Evolutionary conservation across 1,139 yeast species (phyloP), one percentile per base, ranked within the genome.

Genomic region (Suhomyces taliae): DNA sequence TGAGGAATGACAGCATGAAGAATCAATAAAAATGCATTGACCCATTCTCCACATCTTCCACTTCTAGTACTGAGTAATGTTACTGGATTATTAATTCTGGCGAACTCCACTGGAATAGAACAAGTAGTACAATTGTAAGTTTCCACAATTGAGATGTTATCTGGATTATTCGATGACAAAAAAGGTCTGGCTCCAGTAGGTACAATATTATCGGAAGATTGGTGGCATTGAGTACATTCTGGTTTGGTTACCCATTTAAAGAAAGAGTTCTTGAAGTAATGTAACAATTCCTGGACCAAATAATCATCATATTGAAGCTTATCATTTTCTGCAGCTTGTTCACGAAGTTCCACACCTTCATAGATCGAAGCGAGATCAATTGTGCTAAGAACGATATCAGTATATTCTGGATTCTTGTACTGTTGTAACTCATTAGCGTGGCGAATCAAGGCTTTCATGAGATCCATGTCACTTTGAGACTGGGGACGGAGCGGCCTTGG

Each of bases 21-120:
- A 3, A 90, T 67, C 37, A 90, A 69, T 45, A 88, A 76, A 60
- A 91, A 90, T 53, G 95, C 81, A 58, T 88, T 87, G 47, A 91
- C 95, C 96, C 96, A 91, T 64, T 91, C 99, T 2, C 99, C 99
- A 67, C 99, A 91, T 40, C 99, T 72, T 0, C 98, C 98, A 33
- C 64, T 62, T 36, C 90, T 69, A 0, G 86, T 80, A 27, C 76
- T 69, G 14, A 90, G 64, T 34, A 93, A 67, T 50, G 80, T 80
- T 0, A 70, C 70, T 0, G 95, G 87, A 53, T 82, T 79, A 59
- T 87, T 85, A 57, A 87, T 86, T 37, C 99, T 73, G 0, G 96
- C 89, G 54, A 90, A 91, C 39, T 87, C 72, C 15, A 81, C 72
- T 0, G 52, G 47, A 0, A 52, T 41, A 2, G 63, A 55, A 63